Evolutionary conservation across 257 asterid genomes (phyloP).

Genomic region (Plantago ovata): DNA sequence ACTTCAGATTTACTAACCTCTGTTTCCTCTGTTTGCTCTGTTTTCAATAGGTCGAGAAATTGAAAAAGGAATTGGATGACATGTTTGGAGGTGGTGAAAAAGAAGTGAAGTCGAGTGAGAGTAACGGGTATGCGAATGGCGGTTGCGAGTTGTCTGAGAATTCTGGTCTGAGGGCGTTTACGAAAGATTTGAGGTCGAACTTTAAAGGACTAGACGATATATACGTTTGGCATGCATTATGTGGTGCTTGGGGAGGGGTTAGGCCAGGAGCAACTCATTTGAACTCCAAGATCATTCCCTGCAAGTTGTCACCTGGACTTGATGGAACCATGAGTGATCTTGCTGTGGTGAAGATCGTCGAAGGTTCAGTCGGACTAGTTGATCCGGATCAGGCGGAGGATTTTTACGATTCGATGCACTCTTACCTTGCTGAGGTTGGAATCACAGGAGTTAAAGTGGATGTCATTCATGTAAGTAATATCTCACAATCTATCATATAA

Average conservation of each 20-base stretch:
- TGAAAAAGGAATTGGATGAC: slow-evolving; percentile 36
- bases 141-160: slow-evolving; percentile 25
- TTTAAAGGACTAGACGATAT: slow-evolving; percentile 74
- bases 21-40: too few relatives aligned
- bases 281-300: slow-evolving; percentile 38
- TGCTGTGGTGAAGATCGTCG: slow-evolving; percentile 64
- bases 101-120: slow-evolving; percentile 15
- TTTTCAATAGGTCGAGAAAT: neutral
- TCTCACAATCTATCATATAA: neutral
- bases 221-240: slow-evolving; percentile 70
- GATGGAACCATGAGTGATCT: slow-evolving; percentile 68
- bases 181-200: slow-evolving; percentile 39
- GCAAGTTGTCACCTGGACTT: slow-evolving; percentile 60
- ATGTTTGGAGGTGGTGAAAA: slow-evolving; percentile 35
- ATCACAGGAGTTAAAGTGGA: slow-evolving; percentile 76
- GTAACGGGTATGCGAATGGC: slow-evolving; percentile 27
- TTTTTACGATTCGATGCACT: slow-evolving; percentile 62
- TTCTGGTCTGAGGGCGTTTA: slow-evolving; percentile 51
- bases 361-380: slow-evolving; percentile 75
- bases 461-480: slow-evolving; percentile 52
- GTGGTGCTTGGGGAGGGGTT: slow-evolving; percentile 83
- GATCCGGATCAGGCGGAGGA: slow-evolving; percentile 60
- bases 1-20: too few relatives aligned
- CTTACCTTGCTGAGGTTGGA: slow-evolving; percentile 56
- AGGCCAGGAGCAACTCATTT: slow-evolving; percentile 59